Conservation (phyloP, 2,329 filamentous ascomycete species). For the Macrophomina pseudophaseolina region DNA sequence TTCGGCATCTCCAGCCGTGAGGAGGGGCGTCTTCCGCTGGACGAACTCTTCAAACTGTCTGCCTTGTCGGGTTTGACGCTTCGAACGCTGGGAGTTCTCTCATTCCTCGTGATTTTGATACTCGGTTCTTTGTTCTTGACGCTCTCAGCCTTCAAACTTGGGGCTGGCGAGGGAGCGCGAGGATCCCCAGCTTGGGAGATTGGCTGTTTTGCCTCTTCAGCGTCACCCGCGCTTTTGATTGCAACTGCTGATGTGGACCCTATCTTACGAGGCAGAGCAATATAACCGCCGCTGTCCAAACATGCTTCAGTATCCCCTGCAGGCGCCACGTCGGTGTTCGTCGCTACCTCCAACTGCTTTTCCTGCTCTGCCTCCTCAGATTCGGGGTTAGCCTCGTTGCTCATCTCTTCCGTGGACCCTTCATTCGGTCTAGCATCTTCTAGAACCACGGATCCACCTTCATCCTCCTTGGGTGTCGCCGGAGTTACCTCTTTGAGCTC, state of each 20-base stretch:
- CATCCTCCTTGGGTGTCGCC: too few species aligned
- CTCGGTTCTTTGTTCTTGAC: constrained; percentile 14
- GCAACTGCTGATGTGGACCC: constrained; percentile 4
- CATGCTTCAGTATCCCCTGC: constrained; percentile 4
- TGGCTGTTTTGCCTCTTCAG: neutral
- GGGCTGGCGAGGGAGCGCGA: constrained; percentile 9
- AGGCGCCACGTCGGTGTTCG: constrained; percentile 1
- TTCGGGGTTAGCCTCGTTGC: neutral
- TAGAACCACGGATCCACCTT: too few species aligned
- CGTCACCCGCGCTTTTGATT: neutral
- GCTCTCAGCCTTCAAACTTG: constrained; percentile 21
- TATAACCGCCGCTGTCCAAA: constrained; percentile 12
- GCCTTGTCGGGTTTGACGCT: constrained; percentile 18
- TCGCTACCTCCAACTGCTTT: neutral
- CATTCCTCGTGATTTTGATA: neutral
- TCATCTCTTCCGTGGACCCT: neutral
- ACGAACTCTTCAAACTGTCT: constrained; percentile 13
- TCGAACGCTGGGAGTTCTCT: constrained; percentile 4
- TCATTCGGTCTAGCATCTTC: too few species aligned
- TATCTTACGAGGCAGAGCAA: constrained; percentile 12
- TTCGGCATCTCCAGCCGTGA: constrained; percentile 14
- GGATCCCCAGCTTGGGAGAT: constrained; percentile 1
- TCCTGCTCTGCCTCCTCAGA: neutral
- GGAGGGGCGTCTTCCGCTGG: constrained; percentile 1
- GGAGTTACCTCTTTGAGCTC: too few species aligned